phyloP scores from a whole-genome alignment of 73 alveolate species.

The Stentor coeruleus region DNA sequence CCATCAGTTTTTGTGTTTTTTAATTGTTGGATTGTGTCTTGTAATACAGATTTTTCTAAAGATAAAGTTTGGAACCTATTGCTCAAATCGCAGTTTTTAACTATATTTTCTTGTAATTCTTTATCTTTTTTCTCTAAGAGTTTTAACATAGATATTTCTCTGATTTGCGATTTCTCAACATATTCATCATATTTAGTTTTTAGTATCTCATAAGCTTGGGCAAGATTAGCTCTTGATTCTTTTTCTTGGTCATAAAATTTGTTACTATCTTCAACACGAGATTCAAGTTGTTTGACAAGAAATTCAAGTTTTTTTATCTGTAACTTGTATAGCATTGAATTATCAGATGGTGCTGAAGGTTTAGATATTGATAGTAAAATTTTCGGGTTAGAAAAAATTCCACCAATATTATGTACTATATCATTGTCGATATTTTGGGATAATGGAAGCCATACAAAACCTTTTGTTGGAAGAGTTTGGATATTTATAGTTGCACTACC shows the following conservation, averaged over 20 bases:
- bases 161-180: neutral
- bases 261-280: neutral
- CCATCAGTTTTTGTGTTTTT: neutral
- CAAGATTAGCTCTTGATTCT: neutral
- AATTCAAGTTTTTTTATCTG: neutral
- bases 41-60: neutral
- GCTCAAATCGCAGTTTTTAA: neutral
- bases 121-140: neutral
- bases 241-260: neutral
- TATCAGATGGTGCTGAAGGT: neutral
- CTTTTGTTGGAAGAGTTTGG: neutral
- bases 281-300: neutral
- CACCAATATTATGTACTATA: neutral
- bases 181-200: neutral
- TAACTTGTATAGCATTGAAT: neutral
- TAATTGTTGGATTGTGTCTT: neutral
- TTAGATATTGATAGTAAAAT: neutral
- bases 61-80: neutral
- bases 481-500: neutral
- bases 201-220: neutral
- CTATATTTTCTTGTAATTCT: neutral
- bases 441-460: neutral
- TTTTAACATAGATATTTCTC: neutral
- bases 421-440: neutral
- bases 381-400: neutral